Percentiles rank a stretch among this genome's conserved stretches.
Conservation (phyloP, 306 rosid species). For the Cyamopsis tetragonoloba region DNA sequence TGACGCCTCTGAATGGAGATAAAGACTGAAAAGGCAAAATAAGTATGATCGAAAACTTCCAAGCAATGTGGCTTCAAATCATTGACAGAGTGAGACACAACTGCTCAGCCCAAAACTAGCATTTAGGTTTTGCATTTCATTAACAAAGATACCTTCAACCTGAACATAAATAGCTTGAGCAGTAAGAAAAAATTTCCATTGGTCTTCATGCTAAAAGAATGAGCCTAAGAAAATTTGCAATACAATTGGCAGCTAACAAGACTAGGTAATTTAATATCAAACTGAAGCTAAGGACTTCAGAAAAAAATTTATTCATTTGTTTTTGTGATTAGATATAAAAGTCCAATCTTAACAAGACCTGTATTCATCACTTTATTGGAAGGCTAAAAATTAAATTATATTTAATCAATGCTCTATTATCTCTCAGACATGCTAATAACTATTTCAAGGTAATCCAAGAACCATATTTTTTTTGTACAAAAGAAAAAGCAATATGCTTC, state of each 20-base stretch:
- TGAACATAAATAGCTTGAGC: slow-evolving; percentile 1
- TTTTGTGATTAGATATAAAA: neutral
- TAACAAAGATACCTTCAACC: slow-evolving; percentile 7
- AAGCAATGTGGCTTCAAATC: slow-evolving; percentile 19
- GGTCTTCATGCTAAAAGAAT: neutral
- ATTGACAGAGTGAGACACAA: neutral
- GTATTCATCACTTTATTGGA: neutral
- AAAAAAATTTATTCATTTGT: neutral
- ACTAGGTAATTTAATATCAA: neutral
- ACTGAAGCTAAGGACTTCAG: neutral
- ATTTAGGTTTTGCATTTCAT: slow-evolving; percentile 15
- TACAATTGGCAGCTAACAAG: neutral
- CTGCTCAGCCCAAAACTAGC: slow-evolving; percentile 15
- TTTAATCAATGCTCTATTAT: neutral
- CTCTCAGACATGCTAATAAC: neutral
- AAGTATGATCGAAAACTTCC: slow-evolving; percentile 10
- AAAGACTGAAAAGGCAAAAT: slow-evolving; percentile 55
- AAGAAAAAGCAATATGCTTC: neutral
- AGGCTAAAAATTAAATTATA: neutral
- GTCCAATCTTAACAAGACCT: neutral
- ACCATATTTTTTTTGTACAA: neutral
- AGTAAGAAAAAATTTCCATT: neutral
- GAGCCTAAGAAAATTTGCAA: neutral
- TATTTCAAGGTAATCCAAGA: neutral
- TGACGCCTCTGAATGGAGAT: slow-evolving; percentile 72